Evolutionary conservation across 1,139 yeast genomes (phyloP).

Genomic region (Debaryomyces fabryi): DNA sequence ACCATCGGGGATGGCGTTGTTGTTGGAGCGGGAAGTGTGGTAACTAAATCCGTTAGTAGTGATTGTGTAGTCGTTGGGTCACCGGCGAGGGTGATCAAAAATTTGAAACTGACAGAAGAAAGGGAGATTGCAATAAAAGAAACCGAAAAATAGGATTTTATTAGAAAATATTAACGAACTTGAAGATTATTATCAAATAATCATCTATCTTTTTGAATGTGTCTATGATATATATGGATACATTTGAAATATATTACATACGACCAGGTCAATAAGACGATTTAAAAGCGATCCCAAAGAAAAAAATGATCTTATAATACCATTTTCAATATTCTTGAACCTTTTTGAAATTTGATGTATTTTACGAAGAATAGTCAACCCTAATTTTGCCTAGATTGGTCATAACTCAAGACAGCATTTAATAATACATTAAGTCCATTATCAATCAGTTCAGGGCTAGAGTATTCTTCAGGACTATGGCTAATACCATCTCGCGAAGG

Average conservation of each 20-base stretch:
- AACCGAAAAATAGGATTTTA: background rate
- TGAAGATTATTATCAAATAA: no score
- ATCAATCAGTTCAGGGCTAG: constrained; percentile 62
- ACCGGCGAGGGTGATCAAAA: constrained; percentile 56
- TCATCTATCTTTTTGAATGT: no score
- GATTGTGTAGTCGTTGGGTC: constrained; percentile 58
- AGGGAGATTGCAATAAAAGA: background rate
- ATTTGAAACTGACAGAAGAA: constrained; percentile 14
- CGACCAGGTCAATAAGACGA: no score
- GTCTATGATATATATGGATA: no score
- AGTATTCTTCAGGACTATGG: constrained; percentile 68
- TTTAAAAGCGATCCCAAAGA: no score
- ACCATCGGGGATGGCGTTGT: constrained; percentile 63
- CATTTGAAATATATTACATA: no score
- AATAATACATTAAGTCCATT: constrained; percentile 62
- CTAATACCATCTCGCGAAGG: constrained; percentile 73
- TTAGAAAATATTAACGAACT: background rate
- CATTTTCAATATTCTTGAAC: no score
- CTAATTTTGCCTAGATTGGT: constrained; percentile 23
- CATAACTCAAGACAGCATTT: constrained; percentile 61
- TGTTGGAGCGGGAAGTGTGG: constrained; percentile 67
- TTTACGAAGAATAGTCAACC: no score
- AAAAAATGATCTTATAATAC: no score
- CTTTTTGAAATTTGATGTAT: no score
- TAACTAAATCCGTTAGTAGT: constrained; percentile 55